Conservation (phyloP, 2,329 filamentous ascomycete species). For the Lomentospora prolificans region DNA sequence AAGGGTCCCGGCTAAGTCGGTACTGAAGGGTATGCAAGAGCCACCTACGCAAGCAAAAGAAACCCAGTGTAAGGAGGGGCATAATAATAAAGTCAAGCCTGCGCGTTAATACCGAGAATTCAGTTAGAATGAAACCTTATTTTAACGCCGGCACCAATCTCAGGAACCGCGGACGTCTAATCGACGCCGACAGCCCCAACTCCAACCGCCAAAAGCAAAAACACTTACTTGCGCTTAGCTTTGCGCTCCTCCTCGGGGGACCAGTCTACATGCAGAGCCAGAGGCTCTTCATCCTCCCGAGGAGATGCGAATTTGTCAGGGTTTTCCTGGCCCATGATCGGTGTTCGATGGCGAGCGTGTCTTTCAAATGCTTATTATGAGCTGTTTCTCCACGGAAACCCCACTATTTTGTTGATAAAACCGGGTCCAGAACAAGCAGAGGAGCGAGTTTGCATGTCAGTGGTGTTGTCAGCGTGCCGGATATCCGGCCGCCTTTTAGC, state of each 20-base stretch:
- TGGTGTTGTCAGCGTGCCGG: neutral
- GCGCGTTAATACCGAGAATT: neutral
- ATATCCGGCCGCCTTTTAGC: conserved; percentile 1
- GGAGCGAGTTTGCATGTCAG: neutral
- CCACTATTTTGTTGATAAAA: too few relatives aligned
- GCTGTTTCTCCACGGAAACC: too few relatives aligned
- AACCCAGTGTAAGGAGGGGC: conserved; percentile 33
- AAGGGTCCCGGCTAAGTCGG: neutral
- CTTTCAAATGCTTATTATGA: too few relatives aligned
- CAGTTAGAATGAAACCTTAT: neutral
- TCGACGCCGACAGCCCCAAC: neutral
- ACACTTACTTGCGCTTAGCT: conserved; percentile 28
- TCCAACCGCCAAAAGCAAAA: neutral
- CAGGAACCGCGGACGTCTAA: neutral
- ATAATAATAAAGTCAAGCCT: conserved; percentile 36
- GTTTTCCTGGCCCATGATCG: neutral
- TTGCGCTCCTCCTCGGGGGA: conserved; percentile 23
- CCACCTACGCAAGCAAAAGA: conserved; percentile 29
- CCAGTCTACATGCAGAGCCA: conserved; percentile 23
- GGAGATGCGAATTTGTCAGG: conserved; percentile 1
- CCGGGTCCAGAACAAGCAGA: too few relatives aligned
- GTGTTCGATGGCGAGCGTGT: neutral
- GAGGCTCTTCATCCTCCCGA: conserved; percentile 21
- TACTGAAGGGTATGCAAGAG: neutral
- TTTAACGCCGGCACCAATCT: neutral